Conservation (phyloP, 345 rosid genomes). For the Moricandia moricandioides region DNA sequence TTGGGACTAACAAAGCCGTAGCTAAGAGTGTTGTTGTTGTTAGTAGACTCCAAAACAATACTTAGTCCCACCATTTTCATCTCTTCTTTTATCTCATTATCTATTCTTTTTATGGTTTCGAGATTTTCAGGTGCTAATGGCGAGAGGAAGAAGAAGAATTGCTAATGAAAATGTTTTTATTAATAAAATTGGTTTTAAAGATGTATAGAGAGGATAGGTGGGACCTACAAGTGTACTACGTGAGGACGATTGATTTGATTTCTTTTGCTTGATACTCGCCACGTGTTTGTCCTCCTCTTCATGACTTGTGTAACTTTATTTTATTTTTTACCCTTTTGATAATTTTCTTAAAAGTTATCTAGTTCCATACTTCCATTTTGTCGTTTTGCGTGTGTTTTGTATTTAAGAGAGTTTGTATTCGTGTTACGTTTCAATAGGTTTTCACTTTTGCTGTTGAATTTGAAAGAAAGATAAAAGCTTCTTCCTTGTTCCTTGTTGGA, state of each 20-base stretch:
- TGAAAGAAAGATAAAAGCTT: neutral
- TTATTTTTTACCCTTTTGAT: constrained; percentile 17
- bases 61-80: constrained; percentile 77
- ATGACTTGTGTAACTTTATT: constrained; percentile 4
- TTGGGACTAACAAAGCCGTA: constrained; percentile 28
- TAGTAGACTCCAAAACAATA: constrained; percentile 57
- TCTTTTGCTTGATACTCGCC: constrained; percentile 51
- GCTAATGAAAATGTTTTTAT: neutral
- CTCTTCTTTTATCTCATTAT: constrained; percentile 16
- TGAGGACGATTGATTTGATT: constrained; percentile 72
- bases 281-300: constrained; percentile 41
- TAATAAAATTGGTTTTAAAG: constrained; percentile 1
- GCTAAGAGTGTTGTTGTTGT: constrained; percentile 7
- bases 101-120: neutral
- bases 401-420: neutral
- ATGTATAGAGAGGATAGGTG: constrained; percentile 21
- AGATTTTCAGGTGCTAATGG: constrained; percentile 24
- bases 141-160: neutral
- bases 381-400: neutral
- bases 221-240: constrained; percentile 38
- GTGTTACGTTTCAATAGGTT: neutral
- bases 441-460: neutral
- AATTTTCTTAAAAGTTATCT: neutral
- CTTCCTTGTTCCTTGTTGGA: too few relatives aligned
- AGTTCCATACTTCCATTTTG: constrained; percentile 5